Evolutionary conservation across 495 filamentous ascomycete species (phyloP).

Genomic region (Hypoxylon lienhwacheense): DNA sequence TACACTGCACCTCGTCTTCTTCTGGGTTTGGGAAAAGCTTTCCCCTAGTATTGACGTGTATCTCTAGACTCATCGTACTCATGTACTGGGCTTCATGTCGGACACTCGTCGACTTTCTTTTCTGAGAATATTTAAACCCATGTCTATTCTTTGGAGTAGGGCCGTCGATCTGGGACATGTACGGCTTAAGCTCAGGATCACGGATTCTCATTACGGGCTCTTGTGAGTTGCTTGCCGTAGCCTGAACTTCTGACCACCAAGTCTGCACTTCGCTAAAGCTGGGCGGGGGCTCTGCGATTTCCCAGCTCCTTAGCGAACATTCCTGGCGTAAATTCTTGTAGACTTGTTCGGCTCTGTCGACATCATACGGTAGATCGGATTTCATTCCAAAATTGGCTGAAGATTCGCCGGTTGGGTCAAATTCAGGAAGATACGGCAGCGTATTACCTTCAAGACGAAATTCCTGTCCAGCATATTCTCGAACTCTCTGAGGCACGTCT

Average conservation of each 20-base stretch:
- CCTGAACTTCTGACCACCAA: conserved; percentile 61
- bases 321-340: conserved; percentile 53
- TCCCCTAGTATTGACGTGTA: conserved; percentile 91
- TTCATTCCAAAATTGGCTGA: conserved; percentile 60
- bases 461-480: conserved; percentile 88
- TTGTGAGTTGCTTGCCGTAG: conserved; percentile 41
- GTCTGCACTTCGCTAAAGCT: conserved; percentile 66
- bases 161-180: conserved; percentile 84
- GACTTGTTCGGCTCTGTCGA: conserved; percentile 50
- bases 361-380: conserved; percentile 47
- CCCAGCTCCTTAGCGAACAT: conserved; percentile 66
- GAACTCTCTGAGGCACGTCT: conserved; percentile 76
- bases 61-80: conserved; percentile 92
- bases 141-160: conserved; percentile 83
- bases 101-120: conserved; percentile 70
- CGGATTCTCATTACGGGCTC: conserved; percentile 55
- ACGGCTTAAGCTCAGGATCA: conserved; percentile 40
- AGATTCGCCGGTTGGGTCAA: conserved; percentile 66
- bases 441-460: conserved; percentile 77
- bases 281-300: conserved; percentile 67
- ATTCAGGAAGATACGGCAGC: conserved; percentile 75
- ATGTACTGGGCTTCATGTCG: conserved; percentile 90
- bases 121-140: conserved; percentile 87
- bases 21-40: conserved; percentile 82
- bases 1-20: conserved; percentile 82